Percentiles rank a stretch among this genome's conserved stretches.
phyloP scores from a whole-genome alignment of 2,329 filamentous ascomycete genomes.

The Plectosphaerella sp. region DNA sequence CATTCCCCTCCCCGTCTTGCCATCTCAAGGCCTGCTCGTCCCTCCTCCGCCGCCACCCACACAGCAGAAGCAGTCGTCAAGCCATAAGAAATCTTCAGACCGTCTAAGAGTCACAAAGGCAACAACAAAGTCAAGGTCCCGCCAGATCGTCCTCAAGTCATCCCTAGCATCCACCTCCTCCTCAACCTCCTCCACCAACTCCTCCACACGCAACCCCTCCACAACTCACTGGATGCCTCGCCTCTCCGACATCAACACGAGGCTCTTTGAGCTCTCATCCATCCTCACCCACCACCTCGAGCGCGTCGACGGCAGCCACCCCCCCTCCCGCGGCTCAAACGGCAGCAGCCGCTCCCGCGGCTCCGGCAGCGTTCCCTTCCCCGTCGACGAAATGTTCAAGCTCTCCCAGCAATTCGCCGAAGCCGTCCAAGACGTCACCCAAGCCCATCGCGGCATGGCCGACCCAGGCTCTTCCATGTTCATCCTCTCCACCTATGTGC shows the following conservation, averaged over 20 bases:
- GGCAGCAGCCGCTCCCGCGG: neutral
- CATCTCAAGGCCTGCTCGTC: neutral
- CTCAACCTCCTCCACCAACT: conserved; percentile 3
- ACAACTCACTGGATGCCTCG: conserved; percentile 31
- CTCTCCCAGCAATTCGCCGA: conserved; percentile 31
- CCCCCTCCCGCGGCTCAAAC: neutral
- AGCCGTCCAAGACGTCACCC: conserved; percentile 20
- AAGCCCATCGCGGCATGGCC: conserved; percentile 6
- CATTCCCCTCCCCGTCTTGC: neutral
- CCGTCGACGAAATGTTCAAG: conserved; percentile 35
- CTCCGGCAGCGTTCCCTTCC: conserved; percentile 20
- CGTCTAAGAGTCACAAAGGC: neutral
- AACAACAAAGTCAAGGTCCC: conserved; percentile 10
- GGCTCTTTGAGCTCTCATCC: conserved; percentile 30
- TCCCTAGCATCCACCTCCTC: conserved; percentile 1
- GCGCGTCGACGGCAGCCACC: conserved; percentile 2
- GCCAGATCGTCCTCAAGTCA: conserved; percentile 25
- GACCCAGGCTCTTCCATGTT: conserved; percentile 33
- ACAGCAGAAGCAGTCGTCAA: neutral
- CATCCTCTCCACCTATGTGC: conserved; percentile 31
- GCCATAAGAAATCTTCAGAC: too few relatives aligned
- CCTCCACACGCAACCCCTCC: conserved; percentile 13
- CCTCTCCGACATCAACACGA: conserved; percentile 31
- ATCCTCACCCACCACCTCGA: conserved; percentile 22
- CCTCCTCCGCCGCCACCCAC: neutral